These are phyloP conservation scores for Hanseniaspora vineae DNA, from an alignment of 805 yeast species.

Conservation along the genomic window DNA sequence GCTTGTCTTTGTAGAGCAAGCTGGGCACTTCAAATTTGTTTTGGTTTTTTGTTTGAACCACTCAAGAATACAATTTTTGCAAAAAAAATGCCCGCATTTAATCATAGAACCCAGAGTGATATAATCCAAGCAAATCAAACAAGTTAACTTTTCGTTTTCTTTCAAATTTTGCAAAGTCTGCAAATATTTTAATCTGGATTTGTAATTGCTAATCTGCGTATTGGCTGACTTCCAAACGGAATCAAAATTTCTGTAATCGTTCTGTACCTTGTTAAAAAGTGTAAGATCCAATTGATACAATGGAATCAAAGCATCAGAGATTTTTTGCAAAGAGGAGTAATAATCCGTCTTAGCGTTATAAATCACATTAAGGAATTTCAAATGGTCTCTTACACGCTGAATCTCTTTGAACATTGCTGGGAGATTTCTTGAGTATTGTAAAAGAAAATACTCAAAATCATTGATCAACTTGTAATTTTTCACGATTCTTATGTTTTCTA, in stretches of 20 bases:
- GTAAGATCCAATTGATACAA: conserved; percentile 22
- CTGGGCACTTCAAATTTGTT: neutral
- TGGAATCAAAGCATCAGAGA: conserved; percentile 69
- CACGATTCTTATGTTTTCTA: conserved; percentile 20
- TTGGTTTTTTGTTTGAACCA: conserved; percentile 47
- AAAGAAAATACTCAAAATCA: conserved; percentile 16
- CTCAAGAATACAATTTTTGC: conserved; percentile 61
- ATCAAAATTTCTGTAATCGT: conserved; percentile 8
- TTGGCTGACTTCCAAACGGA: conserved; percentile 12
- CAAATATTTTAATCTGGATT: conserved; percentile 37
- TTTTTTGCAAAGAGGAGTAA: conserved; percentile 69
- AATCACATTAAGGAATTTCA: conserved; percentile 42
- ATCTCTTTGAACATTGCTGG: conserved; percentile 14
- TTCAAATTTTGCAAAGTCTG: conserved; percentile 26
- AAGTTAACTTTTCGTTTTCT: conserved; percentile 27
- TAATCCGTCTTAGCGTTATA: conserved; percentile 75
- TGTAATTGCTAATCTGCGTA: conserved; percentile 18
- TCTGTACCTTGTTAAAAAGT: conserved; percentile 4
- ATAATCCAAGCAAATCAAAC: conserved; percentile 66
- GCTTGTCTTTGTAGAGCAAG: neutral
- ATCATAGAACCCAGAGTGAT: conserved; percentile 71
- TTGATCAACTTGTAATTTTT: conserved; percentile 7
- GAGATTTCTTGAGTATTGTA: conserved; percentile 13
- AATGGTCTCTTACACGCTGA: conserved; percentile 26
- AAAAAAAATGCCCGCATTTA: conserved; percentile 85